Conservation (phyloP, 106 monocot species). For the Allium sativum region DNA sequence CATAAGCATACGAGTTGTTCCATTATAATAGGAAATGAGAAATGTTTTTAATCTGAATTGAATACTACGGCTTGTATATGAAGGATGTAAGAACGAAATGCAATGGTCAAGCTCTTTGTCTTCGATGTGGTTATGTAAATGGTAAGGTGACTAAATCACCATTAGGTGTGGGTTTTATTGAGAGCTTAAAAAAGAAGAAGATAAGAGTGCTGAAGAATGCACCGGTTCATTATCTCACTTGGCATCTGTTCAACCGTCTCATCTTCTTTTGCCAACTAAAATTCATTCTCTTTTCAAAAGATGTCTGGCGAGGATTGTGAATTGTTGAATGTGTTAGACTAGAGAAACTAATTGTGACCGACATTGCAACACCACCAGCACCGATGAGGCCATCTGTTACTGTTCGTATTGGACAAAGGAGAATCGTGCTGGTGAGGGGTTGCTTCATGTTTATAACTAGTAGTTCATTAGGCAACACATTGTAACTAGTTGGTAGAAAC, state of each 20-base stretch:
- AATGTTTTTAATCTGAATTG: too few species aligned
- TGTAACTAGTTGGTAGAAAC: too few species aligned
- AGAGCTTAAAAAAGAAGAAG: constrained; percentile 53
- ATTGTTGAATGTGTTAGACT: constrained; percentile 71
- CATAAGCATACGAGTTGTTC: too few species aligned
- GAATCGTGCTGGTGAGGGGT: too few species aligned
- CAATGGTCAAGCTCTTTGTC: too few species aligned
- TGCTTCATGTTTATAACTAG: too few species aligned
- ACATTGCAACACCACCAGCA: constrained; percentile 75
- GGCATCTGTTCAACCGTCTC: constrained; percentile 20
- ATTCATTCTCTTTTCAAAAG: constrained; percentile 59
- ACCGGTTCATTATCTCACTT: constrained; percentile 46
- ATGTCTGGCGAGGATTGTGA: constrained; percentile 96
- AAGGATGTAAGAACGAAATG: too few species aligned
- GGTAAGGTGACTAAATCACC: constrained; percentile 63
- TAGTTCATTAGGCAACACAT: too few species aligned
- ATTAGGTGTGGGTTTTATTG: constrained; percentile 31
- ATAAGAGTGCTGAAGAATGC: constrained; percentile 38
- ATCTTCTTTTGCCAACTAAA: constrained; percentile 35
- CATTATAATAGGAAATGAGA: too few species aligned
- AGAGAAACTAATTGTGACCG: constrained; percentile 84
- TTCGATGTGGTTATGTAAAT: too few species aligned
- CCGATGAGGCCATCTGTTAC: constrained; percentile 70
- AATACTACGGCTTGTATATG: too few species aligned
- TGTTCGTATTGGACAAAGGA: too few species aligned